Conservation (phyloP, 139 green algal genomes). For the Coelastrella sp. region DNA sequence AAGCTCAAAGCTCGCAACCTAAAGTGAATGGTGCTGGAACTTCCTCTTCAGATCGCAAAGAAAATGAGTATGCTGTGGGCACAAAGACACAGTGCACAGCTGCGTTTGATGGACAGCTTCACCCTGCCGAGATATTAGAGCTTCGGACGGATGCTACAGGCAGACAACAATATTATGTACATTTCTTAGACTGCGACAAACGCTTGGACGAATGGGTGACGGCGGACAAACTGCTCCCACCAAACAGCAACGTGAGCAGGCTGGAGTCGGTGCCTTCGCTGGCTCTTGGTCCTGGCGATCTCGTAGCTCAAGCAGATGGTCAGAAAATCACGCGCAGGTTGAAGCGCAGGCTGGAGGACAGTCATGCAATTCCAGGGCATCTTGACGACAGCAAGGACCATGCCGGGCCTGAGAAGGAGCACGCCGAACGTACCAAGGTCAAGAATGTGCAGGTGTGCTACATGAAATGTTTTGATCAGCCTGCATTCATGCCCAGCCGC, state of each 20-base stretch:
- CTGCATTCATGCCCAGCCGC: no score
- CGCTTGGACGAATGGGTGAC: constrained; percentile 91
- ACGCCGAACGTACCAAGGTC: constrained; percentile 96
- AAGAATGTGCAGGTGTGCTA: constrained; percentile 92
- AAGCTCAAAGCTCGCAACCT: neutral
- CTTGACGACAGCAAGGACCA: constrained; percentile 57
- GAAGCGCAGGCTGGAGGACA: constrained; percentile 86
- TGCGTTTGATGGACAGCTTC: constrained; percentile 54
- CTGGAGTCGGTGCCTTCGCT: constrained; percentile 39
- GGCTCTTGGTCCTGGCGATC: constrained; percentile 7
- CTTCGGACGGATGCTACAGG: constrained; percentile 48
- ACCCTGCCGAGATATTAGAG: constrained; percentile 63
- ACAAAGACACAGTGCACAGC: constrained; percentile 53
- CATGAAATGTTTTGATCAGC: neutral
- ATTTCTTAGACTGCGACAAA: constrained; percentile 91
- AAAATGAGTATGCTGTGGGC: constrained; percentile 45
- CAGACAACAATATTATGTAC: constrained; percentile 84
- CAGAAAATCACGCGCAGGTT: constrained; percentile 88
- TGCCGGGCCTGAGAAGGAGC: constrained; percentile 85
- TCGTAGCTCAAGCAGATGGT: constrained; percentile 43
- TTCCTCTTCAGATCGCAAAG: neutral
- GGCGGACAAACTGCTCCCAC: constrained; percentile 58
- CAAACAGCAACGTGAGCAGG: constrained; percentile 21
- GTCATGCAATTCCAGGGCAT: constrained; percentile 68
- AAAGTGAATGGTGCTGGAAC: neutral